These are phyloP conservation scores for Lipomyces orientalis DNA, from an alignment of 805 yeast species.

Conservation along the genomic window DNA sequence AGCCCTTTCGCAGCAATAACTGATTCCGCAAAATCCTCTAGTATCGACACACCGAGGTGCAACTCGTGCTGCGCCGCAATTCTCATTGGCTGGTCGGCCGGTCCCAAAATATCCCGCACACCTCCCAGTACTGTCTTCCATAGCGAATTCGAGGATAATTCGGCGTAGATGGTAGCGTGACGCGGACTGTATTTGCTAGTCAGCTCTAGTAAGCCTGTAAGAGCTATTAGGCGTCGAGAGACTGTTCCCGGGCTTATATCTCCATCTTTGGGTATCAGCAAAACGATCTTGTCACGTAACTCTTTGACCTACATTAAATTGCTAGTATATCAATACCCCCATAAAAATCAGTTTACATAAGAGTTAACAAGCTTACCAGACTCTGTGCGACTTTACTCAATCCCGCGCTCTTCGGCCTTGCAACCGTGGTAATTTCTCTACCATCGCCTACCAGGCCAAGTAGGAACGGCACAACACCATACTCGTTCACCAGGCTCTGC, in stretches of 20 bases:
- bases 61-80: constrained; percentile 17
- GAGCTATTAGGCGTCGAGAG: constrained; percentile 21
- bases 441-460: constrained; percentile 10
- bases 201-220: constrained; percentile 20
- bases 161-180: not conserved
- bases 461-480: constrained; percentile 13
- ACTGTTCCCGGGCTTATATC: constrained; percentile 1
- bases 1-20: not conserved
- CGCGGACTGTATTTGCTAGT: constrained; percentile 10
- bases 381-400: constrained; percentile 17
- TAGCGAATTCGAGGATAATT: not conserved
- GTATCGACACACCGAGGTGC: constrained; percentile 15
- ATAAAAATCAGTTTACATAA: not conserved
- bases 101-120: not conserved
- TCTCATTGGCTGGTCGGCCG: not conserved
- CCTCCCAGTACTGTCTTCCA: not conserved
- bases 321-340: not conserved
- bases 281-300: constrained; percentile 7
- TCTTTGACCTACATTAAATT: constrained; percentile 21
- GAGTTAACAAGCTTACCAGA: constrained; percentile 10
- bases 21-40: constrained; percentile 21
- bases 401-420: constrained; percentile 9
- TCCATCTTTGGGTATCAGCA: constrained; percentile 3
- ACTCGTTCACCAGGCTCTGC: constrained; percentile 16
- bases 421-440: constrained; percentile 13